These are phyloP conservation scores for Yarrowia bubula DNA, from an alignment of 805 yeast genomes.

Conservation along the genomic window DNA sequence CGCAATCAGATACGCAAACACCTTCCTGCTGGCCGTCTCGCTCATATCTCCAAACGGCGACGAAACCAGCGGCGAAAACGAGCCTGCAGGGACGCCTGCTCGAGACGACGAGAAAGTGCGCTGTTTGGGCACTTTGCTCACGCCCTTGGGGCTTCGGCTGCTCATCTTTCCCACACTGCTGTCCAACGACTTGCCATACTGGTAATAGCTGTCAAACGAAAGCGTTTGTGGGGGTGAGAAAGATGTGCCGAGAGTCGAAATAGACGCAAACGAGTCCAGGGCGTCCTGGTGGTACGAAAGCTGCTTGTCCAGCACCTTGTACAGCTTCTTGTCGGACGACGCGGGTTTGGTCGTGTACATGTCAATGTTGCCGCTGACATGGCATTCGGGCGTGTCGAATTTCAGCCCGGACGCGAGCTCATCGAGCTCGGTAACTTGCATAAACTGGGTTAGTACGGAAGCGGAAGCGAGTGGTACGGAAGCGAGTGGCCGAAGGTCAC, in stretches of 20 bases:
- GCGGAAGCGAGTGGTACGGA: no score
- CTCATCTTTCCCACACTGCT: neutral
- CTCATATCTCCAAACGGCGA: slow-evolving; percentile 90
- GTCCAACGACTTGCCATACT: slow-evolving; percentile 23
- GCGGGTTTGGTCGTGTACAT: slow-evolving; percentile 92
- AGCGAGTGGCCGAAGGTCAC: no score
- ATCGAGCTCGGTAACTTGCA: slow-evolving; percentile 92
- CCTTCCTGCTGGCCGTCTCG: slow-evolving; percentile 78
- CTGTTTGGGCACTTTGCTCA: slow-evolving; percentile 5
- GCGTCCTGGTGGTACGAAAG: slow-evolving; percentile 46
- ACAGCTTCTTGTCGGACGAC: slow-evolving; percentile 82
- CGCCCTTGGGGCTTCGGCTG: slow-evolving; percentile 6
- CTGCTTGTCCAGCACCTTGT: slow-evolving; percentile 82
- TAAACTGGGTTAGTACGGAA: slow-evolving; percentile 52
- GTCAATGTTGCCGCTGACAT: slow-evolving; percentile 85
- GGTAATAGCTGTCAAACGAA: slow-evolving; percentile 29
- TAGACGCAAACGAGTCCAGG: slow-evolving; percentile 28
- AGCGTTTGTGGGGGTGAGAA: slow-evolving; percentile 34
- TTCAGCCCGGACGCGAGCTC: slow-evolving; percentile 81
- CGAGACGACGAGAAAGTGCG: slow-evolving; percentile 4
- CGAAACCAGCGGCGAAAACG: slow-evolving; percentile 34
- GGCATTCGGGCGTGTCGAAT: slow-evolving; percentile 72
- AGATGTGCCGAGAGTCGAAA: slow-evolving; percentile 29
- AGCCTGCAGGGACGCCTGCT: slow-evolving; percentile 9
- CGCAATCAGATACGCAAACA: slow-evolving; percentile 87